A percentile compares a stretch with the other conserved stretches of the same genome.
These are phyloP conservation scores for Oryza australiensis DNA, from an alignment of 176 grass and related monocot species.

Conservation along the genomic window DNA sequence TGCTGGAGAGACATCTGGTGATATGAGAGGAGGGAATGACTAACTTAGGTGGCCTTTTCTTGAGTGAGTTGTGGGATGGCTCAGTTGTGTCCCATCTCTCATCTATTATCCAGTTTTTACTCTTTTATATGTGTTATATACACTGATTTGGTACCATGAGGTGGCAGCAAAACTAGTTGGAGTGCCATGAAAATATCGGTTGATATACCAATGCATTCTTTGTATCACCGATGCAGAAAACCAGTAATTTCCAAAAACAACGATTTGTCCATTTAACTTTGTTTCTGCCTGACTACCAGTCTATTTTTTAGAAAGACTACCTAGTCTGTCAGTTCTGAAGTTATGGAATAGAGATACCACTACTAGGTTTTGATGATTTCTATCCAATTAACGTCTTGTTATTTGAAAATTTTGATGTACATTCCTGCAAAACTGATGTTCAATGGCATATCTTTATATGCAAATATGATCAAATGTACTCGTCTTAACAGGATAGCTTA, in stretches of 20 bases:
- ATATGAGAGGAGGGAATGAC: background rate
- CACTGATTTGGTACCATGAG: background rate
- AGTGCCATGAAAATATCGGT: background rate
- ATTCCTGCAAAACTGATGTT: background rate
- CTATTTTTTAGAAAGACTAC: background rate
- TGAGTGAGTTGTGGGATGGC: background rate
- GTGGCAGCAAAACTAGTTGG: background rate
- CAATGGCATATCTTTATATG: background rate
- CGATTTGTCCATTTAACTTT: background rate
- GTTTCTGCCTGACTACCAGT: background rate
- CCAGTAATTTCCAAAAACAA: background rate
- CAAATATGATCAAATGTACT: background rate
- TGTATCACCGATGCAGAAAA: background rate
- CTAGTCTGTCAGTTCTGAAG: background rate
- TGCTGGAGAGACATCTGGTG: background rate
- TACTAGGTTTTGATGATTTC: background rate
- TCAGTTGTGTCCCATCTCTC: background rate
- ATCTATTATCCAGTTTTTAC: background rate
- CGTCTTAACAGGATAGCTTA: background rate
- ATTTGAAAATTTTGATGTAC: background rate
- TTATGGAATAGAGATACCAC: background rate
- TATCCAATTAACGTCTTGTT: background rate
- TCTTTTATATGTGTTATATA: background rate
- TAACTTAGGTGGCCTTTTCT: background rate
- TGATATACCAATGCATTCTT: background rate